Conservation (phyloP, 176 grass and related monocot genomes). For the Stipa capillata region DNA sequence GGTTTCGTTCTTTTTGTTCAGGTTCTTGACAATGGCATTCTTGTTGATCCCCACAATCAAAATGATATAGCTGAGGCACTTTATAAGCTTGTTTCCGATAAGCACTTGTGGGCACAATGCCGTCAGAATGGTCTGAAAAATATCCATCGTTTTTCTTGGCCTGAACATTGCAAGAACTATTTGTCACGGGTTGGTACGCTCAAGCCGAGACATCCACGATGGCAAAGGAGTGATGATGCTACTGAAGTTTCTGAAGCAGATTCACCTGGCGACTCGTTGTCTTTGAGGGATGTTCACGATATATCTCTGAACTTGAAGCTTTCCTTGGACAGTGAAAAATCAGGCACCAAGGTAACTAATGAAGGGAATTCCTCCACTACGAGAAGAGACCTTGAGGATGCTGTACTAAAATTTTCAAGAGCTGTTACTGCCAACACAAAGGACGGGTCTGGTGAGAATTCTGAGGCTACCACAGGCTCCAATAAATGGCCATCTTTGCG, state of each 20-base stretch:
- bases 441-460: constrained; percentile 28
- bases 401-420: constrained; percentile 43
- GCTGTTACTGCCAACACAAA: constrained; percentile 18
- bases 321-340: constrained; percentile 55
- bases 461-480: constrained; percentile 13
- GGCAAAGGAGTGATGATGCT: constrained; percentile 44
- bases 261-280: constrained; percentile 56
- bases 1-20: constrained; percentile 24
- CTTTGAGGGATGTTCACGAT: constrained; percentile 61
- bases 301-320: constrained; percentile 56
- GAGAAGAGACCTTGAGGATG: constrained; percentile 45
- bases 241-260: constrained; percentile 50
- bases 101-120: constrained; percentile 57
- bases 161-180: constrained; percentile 87
- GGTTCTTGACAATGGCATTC: constrained; percentile 82
- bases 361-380: constrained; percentile 16
- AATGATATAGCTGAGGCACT: constrained; percentile 72
- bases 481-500: constrained; percentile 46
- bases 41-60: constrained; percentile 83
- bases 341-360: constrained; percentile 13
- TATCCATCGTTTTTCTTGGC: constrained; percentile 80
- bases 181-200: constrained; percentile 42
- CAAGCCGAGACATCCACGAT: constrained; percentile 56
- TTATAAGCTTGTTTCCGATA: constrained; percentile 75
- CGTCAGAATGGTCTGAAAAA: constrained; percentile 66